A percentile compares a stretch with the other conserved stretches of the same genome.
These are phyloP conservation scores for Helichrysum umbraculigerum DNA, from an alignment of 129 eudicot species.

Conservation along the genomic window DNA sequence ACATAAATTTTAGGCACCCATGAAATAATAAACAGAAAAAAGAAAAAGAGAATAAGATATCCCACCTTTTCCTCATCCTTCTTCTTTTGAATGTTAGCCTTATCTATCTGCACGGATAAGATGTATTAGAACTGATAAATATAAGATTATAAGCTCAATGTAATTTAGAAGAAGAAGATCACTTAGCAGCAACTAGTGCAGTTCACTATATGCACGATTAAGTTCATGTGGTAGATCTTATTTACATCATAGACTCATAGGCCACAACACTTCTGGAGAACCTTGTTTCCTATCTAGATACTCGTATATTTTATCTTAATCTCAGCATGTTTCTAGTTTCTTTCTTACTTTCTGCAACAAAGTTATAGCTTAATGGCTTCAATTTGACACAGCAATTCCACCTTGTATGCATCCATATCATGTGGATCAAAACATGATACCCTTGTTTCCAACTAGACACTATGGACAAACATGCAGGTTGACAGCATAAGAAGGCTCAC, in stretches of 20 bases:
- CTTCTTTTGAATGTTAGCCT: conserved; percentile 82
- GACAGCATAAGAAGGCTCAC: not conserved
- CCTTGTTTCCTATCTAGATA: not conserved
- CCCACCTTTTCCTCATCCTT: conserved; percentile 80
- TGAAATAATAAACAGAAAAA: not conserved
- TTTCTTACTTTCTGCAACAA: not conserved
- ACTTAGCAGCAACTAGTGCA: not conserved
- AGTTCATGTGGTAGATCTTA: not conserved
- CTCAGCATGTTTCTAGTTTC: not conserved
- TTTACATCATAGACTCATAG: too few species aligned
- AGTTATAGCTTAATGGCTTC: not conserved
- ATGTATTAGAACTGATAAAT: not conserved
- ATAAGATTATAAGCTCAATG: too few species aligned
- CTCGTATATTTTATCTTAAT: too few species aligned
- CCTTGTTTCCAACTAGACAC: not conserved
- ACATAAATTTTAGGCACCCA: not conserved
- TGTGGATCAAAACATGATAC: not conserved
- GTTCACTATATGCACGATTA: not conserved
- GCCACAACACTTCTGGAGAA: not conserved
- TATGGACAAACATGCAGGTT: not conserved
- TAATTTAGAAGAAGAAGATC: too few species aligned
- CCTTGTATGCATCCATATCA: not conserved
- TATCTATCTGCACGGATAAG: conserved; percentile 47
- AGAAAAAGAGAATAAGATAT: not conserved
- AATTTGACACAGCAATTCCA: not conserved